Evolutionary conservation across 768 basidiomycete genomes (phyloP).

Genomic region (Lentinus brumalis): DNA sequence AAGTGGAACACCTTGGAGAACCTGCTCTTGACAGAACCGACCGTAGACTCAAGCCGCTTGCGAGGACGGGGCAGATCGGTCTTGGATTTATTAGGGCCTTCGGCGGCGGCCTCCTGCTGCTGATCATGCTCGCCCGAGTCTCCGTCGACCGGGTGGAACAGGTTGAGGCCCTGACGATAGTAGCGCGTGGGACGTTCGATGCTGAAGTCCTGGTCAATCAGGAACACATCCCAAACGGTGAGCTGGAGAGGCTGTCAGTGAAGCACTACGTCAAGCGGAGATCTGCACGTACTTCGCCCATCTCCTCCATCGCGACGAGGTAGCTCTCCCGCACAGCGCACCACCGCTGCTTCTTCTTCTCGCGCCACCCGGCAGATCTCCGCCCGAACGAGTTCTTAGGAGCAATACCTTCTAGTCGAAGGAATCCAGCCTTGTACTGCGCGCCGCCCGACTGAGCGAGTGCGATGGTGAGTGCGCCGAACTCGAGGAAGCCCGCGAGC

Average conservation of each 20-base stretch:
- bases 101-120: slow-evolving; percentile 6
- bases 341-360: slow-evolving; percentile 78
- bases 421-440: slow-evolving; percentile 90
- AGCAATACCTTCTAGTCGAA: slow-evolving; percentile 59
- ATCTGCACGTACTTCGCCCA: slow-evolving; percentile 65
- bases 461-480: slow-evolving; percentile 82
- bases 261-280: background rate
- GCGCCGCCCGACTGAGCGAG: slow-evolving; percentile 80
- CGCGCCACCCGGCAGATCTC: slow-evolving; percentile 61
- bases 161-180: slow-evolving; percentile 81
- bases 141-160: slow-evolving; percentile 46
- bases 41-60: slow-evolving; percentile 37
- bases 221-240: slow-evolving; percentile 91
- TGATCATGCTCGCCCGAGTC: slow-evolving; percentile 26
- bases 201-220: slow-evolving; percentile 85
- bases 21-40: slow-evolving; percentile 50
- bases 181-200: slow-evolving; percentile 90
- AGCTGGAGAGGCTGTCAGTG: slow-evolving; percentile 44
- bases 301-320: slow-evolving; percentile 82
- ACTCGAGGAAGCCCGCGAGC: slow-evolving; percentile 86
- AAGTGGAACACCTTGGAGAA: slow-evolving; percentile 49
- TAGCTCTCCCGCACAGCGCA: slow-evolving; percentile 92
- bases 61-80: slow-evolving; percentile 12
- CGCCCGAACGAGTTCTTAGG: slow-evolving; percentile 46
- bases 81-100: slow-evolving; percentile 9